Conservation (phyloP, 306 rosid species). For the Casuarina cunninghamiana region DNA sequence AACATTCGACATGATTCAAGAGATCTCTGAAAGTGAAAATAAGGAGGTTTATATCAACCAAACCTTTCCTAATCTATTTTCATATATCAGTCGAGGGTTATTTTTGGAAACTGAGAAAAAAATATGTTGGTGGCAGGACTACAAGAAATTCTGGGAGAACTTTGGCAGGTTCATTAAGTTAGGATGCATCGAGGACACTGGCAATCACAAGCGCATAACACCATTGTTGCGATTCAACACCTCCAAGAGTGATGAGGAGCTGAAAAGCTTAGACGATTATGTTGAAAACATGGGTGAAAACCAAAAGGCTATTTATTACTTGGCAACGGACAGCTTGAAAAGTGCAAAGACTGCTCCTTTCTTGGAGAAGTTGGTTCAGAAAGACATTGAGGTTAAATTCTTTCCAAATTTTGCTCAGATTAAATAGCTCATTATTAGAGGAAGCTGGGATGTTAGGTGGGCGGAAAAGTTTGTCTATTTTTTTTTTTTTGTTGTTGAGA, state of each 20-base stretch:
- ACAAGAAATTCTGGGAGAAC: slow-evolving; percentile 99
- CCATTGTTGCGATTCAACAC: slow-evolving; percentile 88
- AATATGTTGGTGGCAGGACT: slow-evolving; percentile 58
- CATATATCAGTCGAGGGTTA: slow-evolving; percentile 17
- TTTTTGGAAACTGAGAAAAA: slow-evolving; percentile 12
- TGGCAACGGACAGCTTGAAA: slow-evolving; percentile 96
- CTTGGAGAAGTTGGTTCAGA: slow-evolving; percentile 88
- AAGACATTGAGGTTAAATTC: slow-evolving; percentile 78
- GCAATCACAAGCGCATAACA: slow-evolving; percentile 95
- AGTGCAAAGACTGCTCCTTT: slow-evolving; percentile 97
- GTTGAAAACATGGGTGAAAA: slow-evolving; percentile 93
- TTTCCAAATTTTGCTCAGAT: not conserved
- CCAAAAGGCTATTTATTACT: slow-evolving; percentile 89
- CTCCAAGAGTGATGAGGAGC: slow-evolving; percentile 89
- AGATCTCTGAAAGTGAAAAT: slow-evolving; percentile 79
- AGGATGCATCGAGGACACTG: slow-evolving; percentile 89
- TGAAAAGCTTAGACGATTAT: slow-evolving; percentile 87
- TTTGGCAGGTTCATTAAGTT: slow-evolving; percentile 89
- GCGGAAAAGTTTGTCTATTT: not conserved
- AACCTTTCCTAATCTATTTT: not conserved
- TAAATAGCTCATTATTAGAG: not conserved
- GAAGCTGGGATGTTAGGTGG: slow-evolving; percentile 3
- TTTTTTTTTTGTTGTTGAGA: not conserved
- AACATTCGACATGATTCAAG: slow-evolving; percentile 98
- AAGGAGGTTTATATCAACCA: slow-evolving; percentile 64